Evolutionary conservation across 2,329 filamentous ascomycete genomes (phyloP), one percentile per base, ranked within the genome.

Genomic region (Chaetomium sp.): DNA sequence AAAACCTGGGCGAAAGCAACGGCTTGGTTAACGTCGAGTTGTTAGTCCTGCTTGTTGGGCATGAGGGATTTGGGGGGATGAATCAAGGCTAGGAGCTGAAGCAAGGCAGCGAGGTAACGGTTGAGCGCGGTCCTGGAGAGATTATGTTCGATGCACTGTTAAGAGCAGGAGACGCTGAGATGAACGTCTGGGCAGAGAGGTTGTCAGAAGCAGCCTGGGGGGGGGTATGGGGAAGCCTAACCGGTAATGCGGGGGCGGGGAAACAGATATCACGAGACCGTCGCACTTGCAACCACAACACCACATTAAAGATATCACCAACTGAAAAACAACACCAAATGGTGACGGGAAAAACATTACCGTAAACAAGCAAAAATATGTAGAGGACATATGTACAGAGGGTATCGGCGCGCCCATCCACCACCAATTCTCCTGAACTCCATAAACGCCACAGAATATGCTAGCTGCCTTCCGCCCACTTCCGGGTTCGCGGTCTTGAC

Each of bases 401-500:
- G 61, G 61, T 62, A 63, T 63, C 58, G 60, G 56, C 56, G 56
- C 19, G 61, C 52, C 57, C 57, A 58, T 27, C 19, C 19, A 54
- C 60, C 58, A 59, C 59, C 58, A 53, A 56, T 48, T 54, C 56
- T 59, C 59, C 58, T 51, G 47, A 65, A 63, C 61, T 56, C 62
- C 63, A 58, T 47, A 60, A 62, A 58, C 52, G 38, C 59, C 55
- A 14, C 54, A 44, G 45, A 35, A 19, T 10, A 41, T 55, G 66
- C 70, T 75, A 75, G 65, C 65, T 69, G 53, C 45, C 33, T 34
- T 64, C 71, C 52, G 61, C 70, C 62, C 66, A 66, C 62, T 71
- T 74, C 60, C 72, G 72, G 57, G 68, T 68, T 60, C 69, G 74
- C 1, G 70, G 68, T 65, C 74, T 73, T 57, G 69, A 71, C 63